These are phyloP conservation scores for Phytophthora europaea DNA, from an alignment of 352 stramenopile genomes.

Conservation along the genomic window DNA sequence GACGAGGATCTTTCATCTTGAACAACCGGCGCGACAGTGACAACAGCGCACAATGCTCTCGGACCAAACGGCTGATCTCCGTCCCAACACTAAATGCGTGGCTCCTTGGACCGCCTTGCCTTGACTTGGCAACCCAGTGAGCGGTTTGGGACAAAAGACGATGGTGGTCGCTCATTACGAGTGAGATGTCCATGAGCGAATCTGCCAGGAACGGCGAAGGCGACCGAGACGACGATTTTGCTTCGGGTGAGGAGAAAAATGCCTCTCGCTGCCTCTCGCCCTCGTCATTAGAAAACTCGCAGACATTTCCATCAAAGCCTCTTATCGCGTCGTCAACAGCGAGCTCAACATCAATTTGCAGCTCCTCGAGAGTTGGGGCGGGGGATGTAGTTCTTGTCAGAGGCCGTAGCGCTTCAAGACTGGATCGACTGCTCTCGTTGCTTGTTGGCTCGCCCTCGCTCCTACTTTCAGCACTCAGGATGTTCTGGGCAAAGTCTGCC, in stretches of 20 bases:
- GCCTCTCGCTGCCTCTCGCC: conserved; percentile 7
- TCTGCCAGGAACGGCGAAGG: conserved; percentile 53
- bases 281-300: conserved; percentile 32
- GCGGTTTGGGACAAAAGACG: conserved; percentile 63
- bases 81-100: conserved; percentile 42
- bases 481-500: conserved; percentile 67
- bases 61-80: conserved; percentile 63
- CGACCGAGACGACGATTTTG: conserved; percentile 10
- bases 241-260: conserved; percentile 6
- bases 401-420: conserved; percentile 38
- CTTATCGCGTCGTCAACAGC: conserved; percentile 15
- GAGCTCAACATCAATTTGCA: conserved; percentile 35
- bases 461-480: conserved; percentile 62
- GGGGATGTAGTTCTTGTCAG: conserved; percentile 51
- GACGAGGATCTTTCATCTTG: conserved; percentile 56
- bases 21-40: conserved; percentile 62
- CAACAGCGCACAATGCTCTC: conserved; percentile 65
- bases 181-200: conserved; percentile 76
- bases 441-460: conserved; percentile 25
- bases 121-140: conserved; percentile 57
- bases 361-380: conserved; percentile 21
- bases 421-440: conserved; percentile 59
- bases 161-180: conserved; percentile 83
- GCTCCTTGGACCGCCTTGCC: conserved; percentile 11
- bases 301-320: conserved; percentile 13